Base-by-base conservation (phyloP, 441 rosid species). In the Rhodomyrtus psidioides region DNA sequence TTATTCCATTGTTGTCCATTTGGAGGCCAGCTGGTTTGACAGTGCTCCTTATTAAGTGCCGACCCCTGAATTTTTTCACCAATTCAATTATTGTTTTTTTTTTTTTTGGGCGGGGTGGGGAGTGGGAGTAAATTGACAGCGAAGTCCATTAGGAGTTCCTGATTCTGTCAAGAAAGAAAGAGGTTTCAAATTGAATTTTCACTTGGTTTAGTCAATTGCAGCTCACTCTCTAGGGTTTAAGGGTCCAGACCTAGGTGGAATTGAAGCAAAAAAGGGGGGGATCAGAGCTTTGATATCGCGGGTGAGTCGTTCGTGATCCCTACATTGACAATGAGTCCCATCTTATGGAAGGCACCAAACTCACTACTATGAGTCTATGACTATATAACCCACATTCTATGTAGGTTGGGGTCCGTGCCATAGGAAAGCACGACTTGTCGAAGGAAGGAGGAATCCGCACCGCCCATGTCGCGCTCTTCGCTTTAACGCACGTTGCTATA, bases 401-500 rank as follows among this genome's bases (percentile, higher is more conserved):
- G 34, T 34, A 34, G 34, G 34, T 34, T 34, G 23, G 1, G 44
- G 75, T 16, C 24, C 75, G 10, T 19, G 42, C 74, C 42, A 7
- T 60, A 34, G 42, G 74, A 7, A 7, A 7, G 55, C 55, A 6
- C 4, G 6, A 53, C 6, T 53, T 1, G 0, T 16, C 75, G 1
- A 17, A 17, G 44, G 12, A 3, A 30, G 75, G 75, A 21, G 75
- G 75, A 10, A 30, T 17, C 19, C 4, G 0, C 6, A 28, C 4
- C 6, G 0, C 1, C 5, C 30, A 5, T 59, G 21, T 8, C 2
- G 21, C 3, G 21, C 6, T 8, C 70, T 30, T 17, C 0, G 6
- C 75, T 62, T 17, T 17, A 9, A 17, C 51, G 12, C 51, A 46
- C 3, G 51, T 46, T 9, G 51, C 51, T 46, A 46, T 9, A 46